A percentile compares a stretch with the other conserved stretches of the same genome.
Evolutionary conservation across 2,329 filamentous ascomycete species (phyloP).

Genomic region (Cryphonectria carpinicola): DNA sequence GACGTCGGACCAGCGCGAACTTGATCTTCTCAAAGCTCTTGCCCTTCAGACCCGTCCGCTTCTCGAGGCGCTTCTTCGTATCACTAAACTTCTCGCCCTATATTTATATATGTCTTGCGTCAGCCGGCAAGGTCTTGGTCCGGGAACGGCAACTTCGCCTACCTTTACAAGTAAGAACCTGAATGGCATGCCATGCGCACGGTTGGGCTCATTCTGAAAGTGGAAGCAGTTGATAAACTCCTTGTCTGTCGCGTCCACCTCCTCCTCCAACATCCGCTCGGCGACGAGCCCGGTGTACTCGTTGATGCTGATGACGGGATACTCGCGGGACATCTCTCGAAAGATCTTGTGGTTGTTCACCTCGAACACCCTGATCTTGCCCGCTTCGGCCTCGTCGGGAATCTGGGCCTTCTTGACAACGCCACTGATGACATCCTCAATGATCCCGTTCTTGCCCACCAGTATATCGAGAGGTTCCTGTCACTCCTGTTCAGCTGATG

Average conservation of each 20-base stretch:
- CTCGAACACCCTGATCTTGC: slow-evolving; percentile 80
- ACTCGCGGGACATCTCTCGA: slow-evolving; percentile 72
- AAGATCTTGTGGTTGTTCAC: slow-evolving; percentile 81
- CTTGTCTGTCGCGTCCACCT: slow-evolving; percentile 58
- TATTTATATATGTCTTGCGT: background rate
- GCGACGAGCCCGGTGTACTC: slow-evolving; percentile 85
- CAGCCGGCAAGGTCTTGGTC: background rate
- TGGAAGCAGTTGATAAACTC: slow-evolving; percentile 82
- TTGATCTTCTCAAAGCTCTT: slow-evolving; percentile 99
- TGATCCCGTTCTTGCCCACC: slow-evolving; percentile 81
- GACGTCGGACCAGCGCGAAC: slow-evolving; percentile 79
- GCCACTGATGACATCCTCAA: slow-evolving; percentile 76
- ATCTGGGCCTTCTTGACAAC: slow-evolving; percentile 82
- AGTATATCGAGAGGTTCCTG: slow-evolving; percentile 81
- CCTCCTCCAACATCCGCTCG: slow-evolving; percentile 78
- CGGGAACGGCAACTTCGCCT: slow-evolving; percentile 48
- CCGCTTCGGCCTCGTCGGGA: slow-evolving; percentile 70
- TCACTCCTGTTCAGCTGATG: slow-evolving; percentile 31
- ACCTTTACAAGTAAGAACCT: slow-evolving; percentile 84
- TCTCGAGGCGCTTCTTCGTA: slow-evolving; percentile 92
- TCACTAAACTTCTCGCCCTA: slow-evolving; percentile 86
- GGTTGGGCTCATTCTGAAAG: slow-evolving; percentile 86
- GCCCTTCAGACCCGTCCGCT: slow-evolving; percentile 91
- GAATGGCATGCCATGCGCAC: slow-evolving; percentile 88
- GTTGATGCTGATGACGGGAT: slow-evolving; percentile 78